Evolutionary conservation across 2,329 filamentous ascomycete genomes (phyloP).

Genomic region (Trichoderma koningii): DNA sequence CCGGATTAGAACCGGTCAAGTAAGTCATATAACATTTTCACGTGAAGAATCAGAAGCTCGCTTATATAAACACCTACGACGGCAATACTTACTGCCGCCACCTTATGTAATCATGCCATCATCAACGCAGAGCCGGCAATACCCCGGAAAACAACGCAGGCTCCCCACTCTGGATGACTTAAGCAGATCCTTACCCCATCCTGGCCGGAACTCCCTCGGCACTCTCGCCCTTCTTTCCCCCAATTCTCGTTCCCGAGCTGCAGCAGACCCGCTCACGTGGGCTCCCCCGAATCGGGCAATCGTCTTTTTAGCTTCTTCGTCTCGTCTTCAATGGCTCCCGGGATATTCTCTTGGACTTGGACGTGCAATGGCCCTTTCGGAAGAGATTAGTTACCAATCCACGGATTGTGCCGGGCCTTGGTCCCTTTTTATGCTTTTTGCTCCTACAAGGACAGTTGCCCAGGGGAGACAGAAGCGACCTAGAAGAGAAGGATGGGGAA

Average conservation of each 20-base stretch:
- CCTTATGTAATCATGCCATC: too few species aligned
- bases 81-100: background rate
- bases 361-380: background rate
- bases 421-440: background rate
- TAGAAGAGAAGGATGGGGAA: background rate
- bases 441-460: background rate
- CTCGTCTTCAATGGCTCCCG: constrained; percentile 4
- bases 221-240: background rate
- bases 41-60: background rate
- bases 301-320: background rate
- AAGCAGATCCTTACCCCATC: too few species aligned
- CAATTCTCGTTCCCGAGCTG: constrained; percentile 8
- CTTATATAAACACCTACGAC: background rate
- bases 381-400: background rate
- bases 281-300: background rate
- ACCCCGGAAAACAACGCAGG: too few species aligned
- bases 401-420: background rate
- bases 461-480: background rate
- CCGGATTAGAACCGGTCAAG: constrained; percentile 2
- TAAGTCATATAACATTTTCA: background rate
- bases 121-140: too few species aligned
- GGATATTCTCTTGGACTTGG: constrained; percentile 25
- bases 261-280: constrained; percentile 14
- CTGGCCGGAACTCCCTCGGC: too few species aligned
- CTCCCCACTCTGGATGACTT: background rate